phyloP scores from a whole-genome alignment of 2,329 filamentous ascomycete genomes.

The Pezizomycotina sp. region DNA sequence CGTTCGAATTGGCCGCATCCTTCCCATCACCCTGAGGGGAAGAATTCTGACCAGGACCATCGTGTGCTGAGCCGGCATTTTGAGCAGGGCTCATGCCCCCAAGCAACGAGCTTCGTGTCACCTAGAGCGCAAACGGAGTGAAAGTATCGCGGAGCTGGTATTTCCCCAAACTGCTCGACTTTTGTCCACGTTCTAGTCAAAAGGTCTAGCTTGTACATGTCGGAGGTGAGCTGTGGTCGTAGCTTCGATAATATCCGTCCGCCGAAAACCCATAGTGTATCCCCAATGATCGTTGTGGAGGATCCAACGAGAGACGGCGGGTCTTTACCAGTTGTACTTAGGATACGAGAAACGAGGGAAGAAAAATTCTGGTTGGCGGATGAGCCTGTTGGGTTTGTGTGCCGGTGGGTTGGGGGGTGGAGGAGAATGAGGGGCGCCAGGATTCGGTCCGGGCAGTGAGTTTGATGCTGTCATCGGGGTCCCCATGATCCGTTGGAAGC shows the following conservation, averaged over 20 bases:
- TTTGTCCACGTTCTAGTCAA: constrained; percentile 87
- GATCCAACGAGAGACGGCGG: constrained; percentile 84
- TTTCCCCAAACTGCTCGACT: constrained; percentile 64
- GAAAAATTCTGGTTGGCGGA: constrained; percentile 38
- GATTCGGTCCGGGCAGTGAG: too few relatives aligned
- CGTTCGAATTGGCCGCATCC: constrained; percentile 55
- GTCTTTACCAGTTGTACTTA: constrained; percentile 75
- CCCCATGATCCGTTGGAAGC: too few relatives aligned
- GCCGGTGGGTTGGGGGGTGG: constrained; percentile 11
- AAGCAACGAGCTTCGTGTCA: constrained; percentile 93
- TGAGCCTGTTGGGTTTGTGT: constrained; percentile 13
- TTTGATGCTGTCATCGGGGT: too few relatives aligned
- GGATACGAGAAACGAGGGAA: constrained; percentile 51
- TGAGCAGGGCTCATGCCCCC: constrained; percentile 75
- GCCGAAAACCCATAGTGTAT: constrained; percentile 94
- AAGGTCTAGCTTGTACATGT: constrained; percentile 85
- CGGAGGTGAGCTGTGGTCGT: constrained; percentile 68
- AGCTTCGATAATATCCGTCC: constrained; percentile 73
- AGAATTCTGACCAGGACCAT: neutral
- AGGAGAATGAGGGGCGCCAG: constrained; percentile 1
- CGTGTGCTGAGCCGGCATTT: neutral
- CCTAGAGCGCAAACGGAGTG: constrained; percentile 89
- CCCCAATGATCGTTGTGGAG: constrained; percentile 84
- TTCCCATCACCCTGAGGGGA: constrained; percentile 7
- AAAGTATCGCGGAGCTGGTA: constrained; percentile 85